Conservation (phyloP, 2,329 filamentous ascomycete species). For the Trichoderma citrinoviride region DNA sequence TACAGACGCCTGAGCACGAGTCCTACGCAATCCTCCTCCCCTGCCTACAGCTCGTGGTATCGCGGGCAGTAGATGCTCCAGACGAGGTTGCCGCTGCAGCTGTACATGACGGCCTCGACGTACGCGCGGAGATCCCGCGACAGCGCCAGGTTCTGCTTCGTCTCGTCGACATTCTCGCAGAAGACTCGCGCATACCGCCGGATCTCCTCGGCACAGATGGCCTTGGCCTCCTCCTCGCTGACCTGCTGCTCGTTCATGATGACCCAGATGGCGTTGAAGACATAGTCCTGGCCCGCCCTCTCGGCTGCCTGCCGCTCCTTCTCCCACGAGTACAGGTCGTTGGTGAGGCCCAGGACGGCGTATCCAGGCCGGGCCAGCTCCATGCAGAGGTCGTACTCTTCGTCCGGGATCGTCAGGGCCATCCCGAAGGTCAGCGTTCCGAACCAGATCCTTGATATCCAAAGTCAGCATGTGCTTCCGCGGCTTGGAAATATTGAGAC, state of each 20-base stretch:
- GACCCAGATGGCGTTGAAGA: constrained; percentile 7
- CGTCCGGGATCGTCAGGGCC: neutral
- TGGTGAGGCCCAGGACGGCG: neutral
- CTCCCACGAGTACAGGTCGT: neutral
- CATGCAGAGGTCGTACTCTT: neutral
- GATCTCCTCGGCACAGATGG: constrained; percentile 1
- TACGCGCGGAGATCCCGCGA: neutral
- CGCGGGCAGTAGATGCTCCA: constrained; percentile 8
- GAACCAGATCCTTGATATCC: neutral
- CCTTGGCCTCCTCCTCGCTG: neutral
- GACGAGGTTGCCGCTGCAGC: neutral
- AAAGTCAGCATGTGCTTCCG: neutral
- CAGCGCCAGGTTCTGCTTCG: neutral
- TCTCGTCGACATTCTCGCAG: neutral
- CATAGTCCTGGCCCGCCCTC: neutral
- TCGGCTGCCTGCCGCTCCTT: neutral
- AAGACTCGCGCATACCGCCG: neutral
- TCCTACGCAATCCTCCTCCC: neutral
- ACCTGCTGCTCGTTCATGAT: neutral
- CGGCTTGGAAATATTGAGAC: no score
- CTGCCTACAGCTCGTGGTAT: neutral
- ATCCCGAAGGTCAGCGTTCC: neutral
- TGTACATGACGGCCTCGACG: constrained; percentile 2
- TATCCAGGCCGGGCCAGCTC: neutral
- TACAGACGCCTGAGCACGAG: no score